Base-by-base conservation (phyloP, 306 rosid species). In the Fragaria vesca region DNA sequence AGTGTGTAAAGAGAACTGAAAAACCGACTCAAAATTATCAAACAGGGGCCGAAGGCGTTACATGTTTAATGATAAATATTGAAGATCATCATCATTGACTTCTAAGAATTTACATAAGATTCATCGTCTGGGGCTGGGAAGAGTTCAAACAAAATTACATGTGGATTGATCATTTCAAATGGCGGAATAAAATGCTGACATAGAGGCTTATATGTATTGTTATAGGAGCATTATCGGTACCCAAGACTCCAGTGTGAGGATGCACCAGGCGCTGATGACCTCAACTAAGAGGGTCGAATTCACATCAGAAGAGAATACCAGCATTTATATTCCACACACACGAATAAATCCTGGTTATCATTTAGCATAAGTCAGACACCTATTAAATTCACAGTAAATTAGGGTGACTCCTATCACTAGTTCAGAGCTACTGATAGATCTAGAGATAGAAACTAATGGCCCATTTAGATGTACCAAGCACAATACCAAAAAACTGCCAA, bases 231-330 rank as follows among this genome's bases (percentile, higher is more conserved):
- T 16, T 42, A 63, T 66, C 4, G 5, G 16, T 16, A 63, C 36
- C 43, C 38, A 21, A 42, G 40, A 57, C 24, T 58, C 67, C 67
- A 40, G 42, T 13, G 20, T 40, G 43, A 74, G 48, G 26, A 18
- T 40, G 16, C 24, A 57, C 68, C 34, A 36, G 18, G n/a, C 12
- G 8, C 10, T 74, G 21, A 60, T 43, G 36, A 60, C 12, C 20
- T 2, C 30, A 74, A 74, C 40, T 26, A 20, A 60, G 45, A 26
- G 55, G 68, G 21, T 13, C 2, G 3, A 16, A 8, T 13, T 55
- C 78, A 74, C 20, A 26, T 60, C 69, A 74, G 21, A 24, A 21
- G 42, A 38, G 54, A 74, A 62, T 63, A 63, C 21, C 45, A 43
- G 57, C 17, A 50, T 20, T 16, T 4, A 38, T 40, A 17, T 66